Conservation (phyloP, 2,329 filamentous ascomycete genomes). For the Fusarium oxysporum region DNA sequence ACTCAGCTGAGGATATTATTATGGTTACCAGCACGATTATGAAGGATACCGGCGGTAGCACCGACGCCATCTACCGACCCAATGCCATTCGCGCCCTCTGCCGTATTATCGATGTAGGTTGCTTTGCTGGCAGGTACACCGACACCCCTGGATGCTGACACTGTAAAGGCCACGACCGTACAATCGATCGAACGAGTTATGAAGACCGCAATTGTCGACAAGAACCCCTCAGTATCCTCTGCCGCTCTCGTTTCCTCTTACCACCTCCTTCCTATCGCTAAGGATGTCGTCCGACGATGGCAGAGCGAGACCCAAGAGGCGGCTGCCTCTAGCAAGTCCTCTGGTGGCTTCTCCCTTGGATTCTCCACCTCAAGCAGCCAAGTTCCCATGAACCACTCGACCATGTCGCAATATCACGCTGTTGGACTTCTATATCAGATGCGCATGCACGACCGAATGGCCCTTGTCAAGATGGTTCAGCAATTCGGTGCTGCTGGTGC, state of each 20-base stretch:
- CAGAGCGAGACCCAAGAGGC: conserved; percentile 99
- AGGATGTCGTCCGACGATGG: conserved; percentile 96
- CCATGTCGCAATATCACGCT: conserved; percentile 98
- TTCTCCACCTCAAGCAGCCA: conserved; percentile 85
- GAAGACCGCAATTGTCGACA: conserved; percentile 99
- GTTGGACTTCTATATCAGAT: conserved; percentile 98
- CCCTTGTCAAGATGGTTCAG: conserved; percentile 99
- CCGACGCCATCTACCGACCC: conserved; percentile 91
- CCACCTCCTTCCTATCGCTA: conserved; percentile 94
- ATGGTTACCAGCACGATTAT: conserved; percentile 99
- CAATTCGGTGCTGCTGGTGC: conserved; percentile 93
- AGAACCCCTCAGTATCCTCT: conserved; percentile 96
- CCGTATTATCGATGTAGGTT: conserved; percentile 91
- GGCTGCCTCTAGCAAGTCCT: conserved; percentile 88
- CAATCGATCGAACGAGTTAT: conserved; percentile 98
- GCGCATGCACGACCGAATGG: conserved; percentile 97
- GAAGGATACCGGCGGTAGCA: conserved; percentile 98
- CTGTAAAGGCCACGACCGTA: conserved; percentile 84
- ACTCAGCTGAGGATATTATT: conserved; percentile 97
- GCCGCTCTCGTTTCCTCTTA: conserved; percentile 97
- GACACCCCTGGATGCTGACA: conserved; percentile 45
- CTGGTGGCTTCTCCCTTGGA: conserved; percentile 88
- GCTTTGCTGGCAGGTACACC: conserved; percentile 22
- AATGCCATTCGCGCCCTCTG: conserved; percentile 97
- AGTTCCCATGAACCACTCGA: conserved; percentile 88